phyloP scores from a whole-genome alignment of 1,139 yeast species.

The Protomyces lactucae-debilis region DNA sequence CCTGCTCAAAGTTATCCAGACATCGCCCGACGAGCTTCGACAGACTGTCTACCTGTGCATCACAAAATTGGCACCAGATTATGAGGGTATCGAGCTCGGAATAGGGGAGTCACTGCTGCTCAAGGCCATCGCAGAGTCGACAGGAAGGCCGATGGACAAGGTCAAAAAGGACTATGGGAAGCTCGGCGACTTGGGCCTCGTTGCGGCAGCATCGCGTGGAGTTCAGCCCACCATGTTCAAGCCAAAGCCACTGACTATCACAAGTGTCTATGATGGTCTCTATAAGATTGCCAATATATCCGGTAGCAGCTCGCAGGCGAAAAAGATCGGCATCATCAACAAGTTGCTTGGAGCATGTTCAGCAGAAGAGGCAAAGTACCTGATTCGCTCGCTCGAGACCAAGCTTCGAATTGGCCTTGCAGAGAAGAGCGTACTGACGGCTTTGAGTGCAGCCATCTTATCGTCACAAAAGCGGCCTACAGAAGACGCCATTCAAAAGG shows the following conservation, averaged over 20 bases:
- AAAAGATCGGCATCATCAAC: constrained; percentile 71
- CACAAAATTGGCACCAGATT: constrained; percentile 89
- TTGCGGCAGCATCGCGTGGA: constrained; percentile 76
- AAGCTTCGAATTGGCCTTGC: constrained; percentile 90
- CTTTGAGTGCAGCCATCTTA: constrained; percentile 77
- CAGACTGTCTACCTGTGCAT: constrained; percentile 42
- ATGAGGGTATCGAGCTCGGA: constrained; percentile 64
- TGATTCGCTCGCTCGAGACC: constrained; percentile 86
- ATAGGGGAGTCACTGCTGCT: constrained; percentile 83
- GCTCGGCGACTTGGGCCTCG: constrained; percentile 84
- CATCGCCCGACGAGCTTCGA: constrained; percentile 30
- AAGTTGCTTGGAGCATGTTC: constrained; percentile 81
- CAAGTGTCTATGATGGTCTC: constrained; percentile 66
- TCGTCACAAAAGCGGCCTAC: constrained; percentile 33
- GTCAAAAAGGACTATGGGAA: constrained; percentile 70
- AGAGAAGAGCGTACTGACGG: constrained; percentile 80
- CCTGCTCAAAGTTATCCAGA: constrained; percentile 28
- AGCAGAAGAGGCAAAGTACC: constrained; percentile 82
- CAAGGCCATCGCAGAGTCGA: constrained; percentile 84
- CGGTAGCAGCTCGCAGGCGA: constrained; percentile 80
- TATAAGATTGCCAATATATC: constrained; percentile 70
- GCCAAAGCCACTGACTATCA: constrained; percentile 72
- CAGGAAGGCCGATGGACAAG: constrained; percentile 70
- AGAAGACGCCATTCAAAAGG: constrained; percentile 40
- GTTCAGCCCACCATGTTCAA: constrained; percentile 92